phyloP scores from a whole-genome alignment of 495 filamentous ascomycete species.

The Hyaloscypha bicolor region DNA sequence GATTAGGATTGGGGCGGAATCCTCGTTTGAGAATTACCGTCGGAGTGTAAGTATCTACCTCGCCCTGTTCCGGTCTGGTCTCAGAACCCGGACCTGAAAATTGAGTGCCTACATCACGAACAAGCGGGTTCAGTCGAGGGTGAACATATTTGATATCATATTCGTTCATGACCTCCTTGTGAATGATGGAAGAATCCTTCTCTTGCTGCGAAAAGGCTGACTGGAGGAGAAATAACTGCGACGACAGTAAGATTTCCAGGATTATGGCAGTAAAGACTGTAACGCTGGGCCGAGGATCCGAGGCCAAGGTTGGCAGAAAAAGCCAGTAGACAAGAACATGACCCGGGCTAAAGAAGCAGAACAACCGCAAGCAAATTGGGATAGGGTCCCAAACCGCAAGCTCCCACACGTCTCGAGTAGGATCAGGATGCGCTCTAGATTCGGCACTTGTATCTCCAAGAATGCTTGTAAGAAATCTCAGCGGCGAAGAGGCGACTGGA shows the following conservation, averaged over 20 bases:
- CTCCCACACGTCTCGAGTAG: conserved; percentile 91
- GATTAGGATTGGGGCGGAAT: conserved; percentile 85
- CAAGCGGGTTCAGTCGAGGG: conserved; percentile 77
- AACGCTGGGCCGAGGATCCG: conserved; percentile 78
- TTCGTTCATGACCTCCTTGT: conserved; percentile 90
- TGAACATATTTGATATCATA: conserved; percentile 96
- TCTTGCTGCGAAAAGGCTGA: conserved; percentile 76
- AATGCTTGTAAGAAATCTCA: conserved; percentile 73
- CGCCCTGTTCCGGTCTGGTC: neutral
- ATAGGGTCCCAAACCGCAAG: conserved; percentile 90
- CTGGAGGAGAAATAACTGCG: conserved; percentile 73
- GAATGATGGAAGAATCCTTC: conserved; percentile 81
- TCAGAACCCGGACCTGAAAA: conserved; percentile 44
- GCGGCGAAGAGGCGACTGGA: conserved; percentile 73
- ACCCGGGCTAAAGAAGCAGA: conserved; percentile 90
- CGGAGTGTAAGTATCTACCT: conserved; percentile 63
- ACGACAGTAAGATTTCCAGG: conserved; percentile 70
- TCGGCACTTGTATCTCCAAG: conserved; percentile 63
- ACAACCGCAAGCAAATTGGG: conserved; percentile 77
- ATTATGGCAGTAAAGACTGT: conserved; percentile 80
- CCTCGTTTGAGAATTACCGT: conserved; percentile 76
- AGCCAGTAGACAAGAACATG: conserved; percentile 88
- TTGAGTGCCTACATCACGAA: conserved; percentile 84
- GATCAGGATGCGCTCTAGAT: conserved; percentile 81
- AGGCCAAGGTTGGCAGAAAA: conserved; percentile 74